phyloP scores from a whole-genome alignment of 306 rosid genomes.

The Inga leiocalycina region DNA sequence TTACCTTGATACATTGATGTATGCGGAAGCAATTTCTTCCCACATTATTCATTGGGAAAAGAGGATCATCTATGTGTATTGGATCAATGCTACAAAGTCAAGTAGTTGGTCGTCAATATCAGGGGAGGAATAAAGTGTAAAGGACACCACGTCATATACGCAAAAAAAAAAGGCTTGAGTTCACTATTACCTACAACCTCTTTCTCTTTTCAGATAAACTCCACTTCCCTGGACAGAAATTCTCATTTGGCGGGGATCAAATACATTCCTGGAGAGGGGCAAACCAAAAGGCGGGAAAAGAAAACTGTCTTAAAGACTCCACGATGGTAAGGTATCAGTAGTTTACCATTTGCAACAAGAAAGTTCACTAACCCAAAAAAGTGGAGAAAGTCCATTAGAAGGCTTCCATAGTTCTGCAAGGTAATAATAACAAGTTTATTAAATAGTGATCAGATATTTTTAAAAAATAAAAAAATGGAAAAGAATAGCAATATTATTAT shows the following conservation, averaged over 20 bases:
- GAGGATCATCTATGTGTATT: slow-evolving; percentile 94
- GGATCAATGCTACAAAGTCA: slow-evolving; percentile 85
- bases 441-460: slow-evolving; percentile 28
- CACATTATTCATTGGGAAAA: slow-evolving; percentile 84
- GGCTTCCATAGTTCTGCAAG: slow-evolving; percentile 89
- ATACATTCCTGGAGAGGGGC: slow-evolving; percentile 63
- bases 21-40: slow-evolving; percentile 98
- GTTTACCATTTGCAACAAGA: slow-evolving; percentile 18
- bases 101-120: slow-evolving; percentile 22
- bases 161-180: slow-evolving; percentile 16
- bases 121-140: slow-evolving; percentile 2
- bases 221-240: slow-evolving; percentile 97
- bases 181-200: slow-evolving; percentile 85
- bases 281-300: slow-evolving; percentile 1
- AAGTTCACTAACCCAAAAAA: slow-evolving; percentile 83
- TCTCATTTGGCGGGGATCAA: slow-evolving; percentile 98
- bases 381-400: slow-evolving; percentile 88
- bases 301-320: slow-evolving; percentile 12
- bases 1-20: slow-evolving; percentile 98
- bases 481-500: background rate
- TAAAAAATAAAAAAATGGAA: background rate
- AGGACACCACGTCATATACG: slow-evolving; percentile 17
- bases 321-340: slow-evolving; percentile 3
- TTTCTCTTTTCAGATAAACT: slow-evolving; percentile 87
- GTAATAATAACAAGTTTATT: slow-evolving; percentile 31